Percentiles rank a stretch among this genome's conserved stretches.
Evolutionary conservation across 345 rosid species (phyloP).

Genomic region (Raphanus sativus): DNA sequence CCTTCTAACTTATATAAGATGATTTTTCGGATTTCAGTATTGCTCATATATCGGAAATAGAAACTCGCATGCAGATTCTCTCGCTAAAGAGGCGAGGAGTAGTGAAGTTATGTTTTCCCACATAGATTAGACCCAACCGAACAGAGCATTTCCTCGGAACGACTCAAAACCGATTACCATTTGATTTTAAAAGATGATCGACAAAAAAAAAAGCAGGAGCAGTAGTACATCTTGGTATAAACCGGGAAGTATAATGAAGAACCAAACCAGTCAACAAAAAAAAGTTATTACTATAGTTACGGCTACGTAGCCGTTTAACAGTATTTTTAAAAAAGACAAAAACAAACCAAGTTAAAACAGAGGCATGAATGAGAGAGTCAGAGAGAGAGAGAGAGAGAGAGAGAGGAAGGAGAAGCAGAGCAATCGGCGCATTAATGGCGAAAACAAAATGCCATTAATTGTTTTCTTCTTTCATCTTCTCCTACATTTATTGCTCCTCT

Average conservation of each 20-base stretch:
- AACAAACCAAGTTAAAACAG: constrained; percentile 8
- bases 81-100: no score
- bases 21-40: no score
- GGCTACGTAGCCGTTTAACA: background rate
- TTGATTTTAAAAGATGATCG: no score
- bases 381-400: no score
- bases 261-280: background rate
- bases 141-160: no score
- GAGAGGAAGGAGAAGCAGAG: constrained; percentile 39
- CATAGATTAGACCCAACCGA: no score
- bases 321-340: background rate
- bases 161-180: no score
- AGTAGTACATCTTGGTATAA: background rate
- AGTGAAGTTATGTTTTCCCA: no score
- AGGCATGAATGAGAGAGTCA: constrained; percentile 33
- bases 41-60: no score
- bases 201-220: no score
- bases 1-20: no score
- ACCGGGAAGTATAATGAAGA: background rate
- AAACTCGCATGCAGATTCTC: no score
- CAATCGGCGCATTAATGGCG: constrained; percentile 57
- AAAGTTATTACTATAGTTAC: background rate
- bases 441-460: constrained; percentile 52
- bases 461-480: constrained; percentile 51
- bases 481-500: constrained; percentile 44